These are phyloP conservation scores for Xylariaceae sp. DNA, from an alignment of 2,329 filamentous ascomycete species.

Conservation along the genomic window DNA sequence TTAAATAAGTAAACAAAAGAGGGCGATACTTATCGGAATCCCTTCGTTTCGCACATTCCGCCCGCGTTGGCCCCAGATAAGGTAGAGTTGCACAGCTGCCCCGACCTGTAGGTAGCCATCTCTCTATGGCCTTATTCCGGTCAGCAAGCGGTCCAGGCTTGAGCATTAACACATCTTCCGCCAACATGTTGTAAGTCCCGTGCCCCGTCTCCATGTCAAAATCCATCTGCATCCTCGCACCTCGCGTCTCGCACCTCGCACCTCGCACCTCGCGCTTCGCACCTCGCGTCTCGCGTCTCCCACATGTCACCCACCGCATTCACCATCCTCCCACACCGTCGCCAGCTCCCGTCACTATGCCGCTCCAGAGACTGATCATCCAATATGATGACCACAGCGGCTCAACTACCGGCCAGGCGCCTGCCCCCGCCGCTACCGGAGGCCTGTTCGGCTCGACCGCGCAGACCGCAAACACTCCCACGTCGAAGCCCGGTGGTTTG, in stretches of 20 bases:
- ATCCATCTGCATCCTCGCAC: background rate
- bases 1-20: background rate
- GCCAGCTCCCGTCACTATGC: slow-evolving; percentile 9
- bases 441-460: slow-evolving; percentile 31
- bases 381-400: slow-evolving; percentile 22
- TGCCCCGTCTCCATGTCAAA: background rate
- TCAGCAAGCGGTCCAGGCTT: slow-evolving; percentile 59
- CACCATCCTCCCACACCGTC: background rate
- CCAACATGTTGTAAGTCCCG: slow-evolving; percentile 51
- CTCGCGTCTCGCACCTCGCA: too few relatives aligned
- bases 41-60: background rate
- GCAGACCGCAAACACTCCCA: slow-evolving; percentile 20
- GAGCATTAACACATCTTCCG: slow-evolving; percentile 60
- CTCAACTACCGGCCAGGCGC: slow-evolving; percentile 32
- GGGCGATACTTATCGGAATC: background rate
- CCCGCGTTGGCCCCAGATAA: background rate
- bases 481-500: slow-evolving; percentile 29
- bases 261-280: too few relatives aligned
- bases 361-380: slow-evolving; percentile 20
- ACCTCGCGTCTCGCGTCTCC: background rate
- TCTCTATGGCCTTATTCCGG: slow-evolving; percentile 48
- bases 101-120: slow-evolving; percentile 13
- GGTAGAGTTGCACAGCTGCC: slow-evolving; percentile 12
- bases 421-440: slow-evolving; percentile 33
- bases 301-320: background rate